phyloP scores from a whole-genome alignment of 2,329 filamentous ascomycete genomes.

The Epichloe elymi region DNA sequence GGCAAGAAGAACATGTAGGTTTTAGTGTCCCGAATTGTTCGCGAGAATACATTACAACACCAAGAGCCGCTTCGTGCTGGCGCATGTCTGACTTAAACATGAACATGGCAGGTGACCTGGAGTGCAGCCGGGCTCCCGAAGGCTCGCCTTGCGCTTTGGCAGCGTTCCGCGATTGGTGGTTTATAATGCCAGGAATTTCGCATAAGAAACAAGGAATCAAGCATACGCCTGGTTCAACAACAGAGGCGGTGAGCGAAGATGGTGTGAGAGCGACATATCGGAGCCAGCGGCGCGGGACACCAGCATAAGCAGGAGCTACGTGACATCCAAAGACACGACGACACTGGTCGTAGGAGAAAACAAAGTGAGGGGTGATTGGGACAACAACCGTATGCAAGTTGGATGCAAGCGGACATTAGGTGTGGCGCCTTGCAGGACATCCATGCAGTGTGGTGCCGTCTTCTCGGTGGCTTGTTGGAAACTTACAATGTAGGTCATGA shows the following conservation, averaged over 20 bases:
- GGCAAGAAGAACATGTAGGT: neutral
- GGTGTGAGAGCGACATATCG: constrained; percentile 6
- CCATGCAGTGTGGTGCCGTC: constrained; percentile 10
- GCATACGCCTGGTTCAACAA: neutral
- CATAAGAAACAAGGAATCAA: constrained; percentile 3
- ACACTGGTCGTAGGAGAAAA: neutral
- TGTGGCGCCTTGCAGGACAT: constrained; percentile 8
- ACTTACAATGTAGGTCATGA: constrained; percentile 30
- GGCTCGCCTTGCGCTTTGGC: neutral
- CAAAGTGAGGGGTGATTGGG: neutral
- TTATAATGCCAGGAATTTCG: neutral
- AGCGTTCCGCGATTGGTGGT: neutral
- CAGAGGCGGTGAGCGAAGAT: constrained; percentile 7
- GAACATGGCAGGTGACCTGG: constrained; percentile 3
- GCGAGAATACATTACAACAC: neutral
- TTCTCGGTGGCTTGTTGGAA: neutral
- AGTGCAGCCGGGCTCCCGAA: neutral
- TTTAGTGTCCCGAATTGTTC: neutral
- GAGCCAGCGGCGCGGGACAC: constrained; percentile 2
- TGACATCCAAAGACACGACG: neutral
- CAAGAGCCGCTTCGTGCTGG: neutral
- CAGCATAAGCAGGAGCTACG: constrained; percentile 3
- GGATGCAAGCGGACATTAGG: constrained; percentile 1
- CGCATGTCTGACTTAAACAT: neutral
- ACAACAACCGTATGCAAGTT: constrained; percentile 3